Conservation (phyloP, 495 filamentous ascomycete species). For the Pyrenopolyporus hunteri region DNA sequence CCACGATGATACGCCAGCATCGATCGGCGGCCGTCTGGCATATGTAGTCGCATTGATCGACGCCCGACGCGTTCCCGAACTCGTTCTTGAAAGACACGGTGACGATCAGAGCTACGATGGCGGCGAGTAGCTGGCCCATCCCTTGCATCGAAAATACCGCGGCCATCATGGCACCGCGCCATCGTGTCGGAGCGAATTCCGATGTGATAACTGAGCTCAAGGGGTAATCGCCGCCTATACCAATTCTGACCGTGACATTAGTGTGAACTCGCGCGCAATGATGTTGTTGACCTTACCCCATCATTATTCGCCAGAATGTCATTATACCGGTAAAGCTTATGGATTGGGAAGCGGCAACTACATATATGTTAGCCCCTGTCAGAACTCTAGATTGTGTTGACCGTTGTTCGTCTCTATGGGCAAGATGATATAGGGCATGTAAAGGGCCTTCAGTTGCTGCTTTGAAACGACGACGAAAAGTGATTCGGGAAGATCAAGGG, state of each 20-base stretch:
- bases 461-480: not conserved
- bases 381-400: not conserved
- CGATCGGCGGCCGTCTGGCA: slow-evolving; percentile 77
- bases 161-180: slow-evolving; percentile 88
- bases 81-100: slow-evolving; percentile 72
- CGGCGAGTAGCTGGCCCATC: slow-evolving; percentile 73
- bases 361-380: slow-evolving; percentile 17
- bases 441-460: not conserved
- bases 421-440: not conserved
- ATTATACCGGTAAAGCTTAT: slow-evolving; percentile 73
- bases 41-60: slow-evolving; percentile 59
- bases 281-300: slow-evolving; percentile 55
- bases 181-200: slow-evolving; percentile 84
- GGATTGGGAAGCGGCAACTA: slow-evolving; percentile 60
- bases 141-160: slow-evolving; percentile 89
- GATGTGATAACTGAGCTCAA: slow-evolving; percentile 81
- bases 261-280: slow-evolving; percentile 1
- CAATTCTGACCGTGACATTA: slow-evolving; percentile 47
- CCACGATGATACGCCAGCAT: slow-evolving; percentile 83
- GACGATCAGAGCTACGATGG: slow-evolving; percentile 73
- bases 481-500: too few relatives aligned
- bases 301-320: slow-evolving; percentile 80
- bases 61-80: slow-evolving; percentile 54
- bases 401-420: not conserved
- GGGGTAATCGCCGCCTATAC: slow-evolving; percentile 78